Evolutionary conservation across 805 yeast genomes (phyloP), one percentile per base, ranked within the genome.

Genomic region (Lachancea meyersii): DNA sequence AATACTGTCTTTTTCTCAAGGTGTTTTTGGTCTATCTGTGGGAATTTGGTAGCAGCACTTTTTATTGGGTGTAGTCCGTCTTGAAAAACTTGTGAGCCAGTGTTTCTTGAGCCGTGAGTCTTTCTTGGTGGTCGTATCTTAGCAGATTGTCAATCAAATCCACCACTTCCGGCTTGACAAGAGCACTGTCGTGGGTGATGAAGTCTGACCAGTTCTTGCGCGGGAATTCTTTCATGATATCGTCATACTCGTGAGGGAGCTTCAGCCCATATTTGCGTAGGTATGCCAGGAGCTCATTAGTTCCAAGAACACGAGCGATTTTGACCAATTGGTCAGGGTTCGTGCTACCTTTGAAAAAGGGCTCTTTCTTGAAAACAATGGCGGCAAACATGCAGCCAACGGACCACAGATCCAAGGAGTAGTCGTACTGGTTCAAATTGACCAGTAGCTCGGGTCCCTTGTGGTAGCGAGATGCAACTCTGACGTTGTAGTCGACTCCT

Each of bases 371-470:
- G 69, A 87, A 86, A 26, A 86, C 80, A 63, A 88, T 85, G 10
- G 93, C 81, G 8, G 95, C 96, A 38, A 88, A 68, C 86, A 86
- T 86, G 46, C 95, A 89, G 13, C 96, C 96, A 48, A 77, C 81
- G 10, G 94, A 82, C 96, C 96, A 88, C 54, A 88, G 63, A 62
- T 88, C 96, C 44, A 88, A 70, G 10, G 93, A 82, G 63, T 88
- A 88, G 64, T 88, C 96, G 64, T 88, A 88, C 59, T 77, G 80
- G 52, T 86, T 82, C 54, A 79, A 74, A 58, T 88, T 88, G 8
- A 88, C 86, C 45, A 88, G 71, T 51, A 88, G 70, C 65, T 88
- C 96, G 1, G 96, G 96, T 8, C 95, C 96, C 67, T 88, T 88
- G 66, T 82, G 87, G 64, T 86, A 87, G 47, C 96, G 76, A 5